phyloP scores from a whole-genome alignment of 176 grass and related monocot genomes.

The Musa beccarii region DNA sequence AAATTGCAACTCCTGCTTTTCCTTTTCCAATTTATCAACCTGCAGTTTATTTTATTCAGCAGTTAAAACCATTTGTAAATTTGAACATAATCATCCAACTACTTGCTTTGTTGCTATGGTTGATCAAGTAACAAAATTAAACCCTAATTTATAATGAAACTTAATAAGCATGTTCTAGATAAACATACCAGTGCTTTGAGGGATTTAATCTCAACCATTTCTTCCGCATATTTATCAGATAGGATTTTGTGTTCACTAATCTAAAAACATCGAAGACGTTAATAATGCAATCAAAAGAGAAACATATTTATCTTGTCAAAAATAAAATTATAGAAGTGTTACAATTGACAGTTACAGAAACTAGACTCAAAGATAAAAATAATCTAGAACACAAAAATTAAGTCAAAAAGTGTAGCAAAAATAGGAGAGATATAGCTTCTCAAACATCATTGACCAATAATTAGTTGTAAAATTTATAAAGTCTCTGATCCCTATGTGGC shows the following conservation, averaged over 20 bases:
- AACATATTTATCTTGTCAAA: neutral
- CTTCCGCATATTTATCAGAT: constrained; percentile 37
- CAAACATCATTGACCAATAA: neutral
- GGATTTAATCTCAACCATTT: constrained; percentile 61
- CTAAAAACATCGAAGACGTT: constrained; percentile 49
- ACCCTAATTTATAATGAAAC: neutral
- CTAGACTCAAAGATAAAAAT: neutral
- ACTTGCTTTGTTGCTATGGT: constrained; percentile 8
- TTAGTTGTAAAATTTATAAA: neutral
- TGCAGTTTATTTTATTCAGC: constrained; percentile 29
- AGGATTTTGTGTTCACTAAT: constrained; percentile 54
- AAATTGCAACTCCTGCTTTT: constrained; percentile 71
- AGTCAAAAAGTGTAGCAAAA: neutral
- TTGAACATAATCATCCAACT: constrained; percentile 2
- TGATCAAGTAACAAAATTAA: constrained; percentile 10
- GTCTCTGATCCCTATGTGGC: neutral
- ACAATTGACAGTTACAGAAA: neutral
- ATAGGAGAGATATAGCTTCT: neutral
- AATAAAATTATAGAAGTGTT: neutral
- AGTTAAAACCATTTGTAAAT: neutral
- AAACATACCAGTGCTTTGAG: constrained; percentile 76
- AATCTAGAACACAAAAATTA: neutral
- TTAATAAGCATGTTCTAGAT: constrained; percentile 19
- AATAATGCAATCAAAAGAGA: constrained; percentile 11
- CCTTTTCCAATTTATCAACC: constrained; percentile 66